Evolutionary conservation across 306 rosid genomes (phyloP), one percentile per base, ranked within the genome.

Genomic region (Cucumis hystrix): DNA sequence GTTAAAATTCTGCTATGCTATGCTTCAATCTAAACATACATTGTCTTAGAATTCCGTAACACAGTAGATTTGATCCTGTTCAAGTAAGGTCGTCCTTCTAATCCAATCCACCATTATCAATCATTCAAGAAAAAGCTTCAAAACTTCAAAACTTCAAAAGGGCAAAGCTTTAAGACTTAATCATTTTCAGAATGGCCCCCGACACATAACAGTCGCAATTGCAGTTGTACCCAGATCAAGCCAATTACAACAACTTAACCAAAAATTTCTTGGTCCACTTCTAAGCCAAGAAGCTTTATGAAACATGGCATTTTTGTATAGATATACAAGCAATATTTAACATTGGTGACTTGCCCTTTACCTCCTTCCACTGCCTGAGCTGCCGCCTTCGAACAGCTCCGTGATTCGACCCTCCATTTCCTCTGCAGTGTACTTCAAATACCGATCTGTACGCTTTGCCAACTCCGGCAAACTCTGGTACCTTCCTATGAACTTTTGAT

Each of bases 401-500:
- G 77, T 78, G 45, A 95, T 88, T 83, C 75, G 82, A 40, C 84
- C 88, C 63, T 92, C 92, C 1, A 95, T 64, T 1, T 75, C 93
- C 80, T 91, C 96, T 0, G 65, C 43, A 2, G 73, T 88, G 80
- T 84, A 89, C 85, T 84, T 91, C 6, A 92, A 77, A 74, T 86
- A 82, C 82, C 83, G 91, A 17, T 88, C 93, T 7, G 85, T 84
- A 77, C 84, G 82, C 85, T 89, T 87, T 7, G 91, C 88, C 17
- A 85, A 71, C 41, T 95, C 99, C 0, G 88, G 79, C 71, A 86
- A 41, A 85, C 21, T 87, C 76, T 74, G 83, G 70, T 88, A 92
- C 85, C 92, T 87, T 8, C 43, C 89, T 28, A 91, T 62, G 78
- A 95, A 95, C 83, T 67, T 89, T 30, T 80, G 87, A 78, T 95